A percentile compares a stretch with the other conserved stretches of the same genome.
These are phyloP conservation scores for Metschnikowia kunwiensis DNA, from an alignment of 805 yeast genomes.

Conservation along the genomic window DNA sequence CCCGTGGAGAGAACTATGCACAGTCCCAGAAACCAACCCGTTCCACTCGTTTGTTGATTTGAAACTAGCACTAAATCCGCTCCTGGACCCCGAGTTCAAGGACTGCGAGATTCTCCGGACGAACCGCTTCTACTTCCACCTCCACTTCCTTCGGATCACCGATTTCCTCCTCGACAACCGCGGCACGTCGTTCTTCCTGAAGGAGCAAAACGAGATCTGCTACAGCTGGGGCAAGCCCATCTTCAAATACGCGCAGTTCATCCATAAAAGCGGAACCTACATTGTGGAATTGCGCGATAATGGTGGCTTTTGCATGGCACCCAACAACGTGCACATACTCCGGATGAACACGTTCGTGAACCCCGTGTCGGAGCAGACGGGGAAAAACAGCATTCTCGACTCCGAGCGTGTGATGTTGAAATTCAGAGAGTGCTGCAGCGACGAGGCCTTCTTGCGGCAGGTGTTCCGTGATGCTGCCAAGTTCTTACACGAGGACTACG, in stretches of 20 bases:
- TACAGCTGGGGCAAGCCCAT: slow-evolving; percentile 92
- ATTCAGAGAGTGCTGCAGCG: slow-evolving; percentile 61
- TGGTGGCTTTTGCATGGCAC: slow-evolving; percentile 78
- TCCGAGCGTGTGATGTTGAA: slow-evolving; percentile 72
- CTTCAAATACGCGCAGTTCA: slow-evolving; percentile 81
- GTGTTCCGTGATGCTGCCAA: slow-evolving; percentile 60
- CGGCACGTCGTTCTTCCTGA: slow-evolving; percentile 59
- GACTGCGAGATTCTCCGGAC: slow-evolving; percentile 38
- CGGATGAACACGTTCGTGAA: slow-evolving; percentile 52
- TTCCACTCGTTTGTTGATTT: slow-evolving; percentile 82
- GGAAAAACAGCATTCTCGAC: slow-evolving; percentile 44
- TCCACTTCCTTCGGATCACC: slow-evolving; percentile 60
- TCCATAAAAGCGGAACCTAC: slow-evolving; percentile 85
- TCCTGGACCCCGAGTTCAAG: slow-evolving; percentile 55
- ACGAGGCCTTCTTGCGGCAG: slow-evolving; percentile 44
- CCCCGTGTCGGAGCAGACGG: slow-evolving; percentile 28
- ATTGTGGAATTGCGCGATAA: slow-evolving; percentile 81
- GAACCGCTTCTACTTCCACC: slow-evolving; percentile 73
- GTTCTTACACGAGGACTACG: slow-evolving; percentile 39
- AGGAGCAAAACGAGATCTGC: slow-evolving; percentile 57
- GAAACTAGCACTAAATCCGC: slow-evolving; percentile 65
- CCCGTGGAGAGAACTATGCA: slow-evolving; percentile 85
- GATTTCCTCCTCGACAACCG: slow-evolving; percentile 83
- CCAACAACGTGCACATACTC: slow-evolving; percentile 80
- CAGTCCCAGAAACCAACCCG: slow-evolving; percentile 74